phyloP scores from a whole-genome alignment of 352 stramenopile genomes.

The Lagenidium sp. region DNA sequence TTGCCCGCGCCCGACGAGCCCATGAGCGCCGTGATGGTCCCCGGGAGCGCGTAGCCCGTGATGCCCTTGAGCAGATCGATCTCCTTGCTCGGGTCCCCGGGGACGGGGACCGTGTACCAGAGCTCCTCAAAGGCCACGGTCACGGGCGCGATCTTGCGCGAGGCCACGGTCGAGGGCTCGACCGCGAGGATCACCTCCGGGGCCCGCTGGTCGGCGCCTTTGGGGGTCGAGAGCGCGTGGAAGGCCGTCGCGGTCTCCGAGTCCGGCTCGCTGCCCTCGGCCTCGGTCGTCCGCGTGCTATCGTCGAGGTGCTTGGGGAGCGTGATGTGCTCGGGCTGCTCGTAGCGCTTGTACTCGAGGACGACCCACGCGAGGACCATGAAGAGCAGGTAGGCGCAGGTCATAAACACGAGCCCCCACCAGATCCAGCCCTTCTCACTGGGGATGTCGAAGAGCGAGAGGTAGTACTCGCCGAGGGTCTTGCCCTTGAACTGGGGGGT shows the following conservation, averaged over 20 bases:
- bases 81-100: slow-evolving; percentile 20
- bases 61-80: slow-evolving; percentile 51
- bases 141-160: slow-evolving; percentile 24
- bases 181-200: slow-evolving; percentile 21
- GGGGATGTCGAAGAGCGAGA: slow-evolving; percentile 36
- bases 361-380: slow-evolving; percentile 36
- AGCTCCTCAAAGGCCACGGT: slow-evolving; percentile 48
- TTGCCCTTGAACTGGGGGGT: slow-evolving; percentile 3
- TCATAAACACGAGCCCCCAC: slow-evolving; percentile 37
- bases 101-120: slow-evolving; percentile 42
- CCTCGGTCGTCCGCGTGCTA: background rate
- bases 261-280: slow-evolving; percentile 1
- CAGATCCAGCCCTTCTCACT: slow-evolving; percentile 31
- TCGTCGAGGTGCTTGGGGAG: slow-evolving; percentile 15
- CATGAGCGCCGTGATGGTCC: slow-evolving; percentile 63
- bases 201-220: background rate
- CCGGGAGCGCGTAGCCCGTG: slow-evolving; percentile 39
- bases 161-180: slow-evolving; percentile 3
- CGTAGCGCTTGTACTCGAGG: slow-evolving; percentile 55
- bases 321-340: slow-evolving; percentile 37
- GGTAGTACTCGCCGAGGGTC: slow-evolving; percentile 40
- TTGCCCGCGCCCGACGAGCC: slow-evolving; percentile 81
- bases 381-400: slow-evolving; percentile 35
- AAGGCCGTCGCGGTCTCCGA: slow-evolving; percentile 11
- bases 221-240: slow-evolving; percentile 16